These are phyloP conservation scores for Theobroma grandiflorum DNA, from an alignment of 441 rosid genomes.

Conservation along the genomic window DNA sequence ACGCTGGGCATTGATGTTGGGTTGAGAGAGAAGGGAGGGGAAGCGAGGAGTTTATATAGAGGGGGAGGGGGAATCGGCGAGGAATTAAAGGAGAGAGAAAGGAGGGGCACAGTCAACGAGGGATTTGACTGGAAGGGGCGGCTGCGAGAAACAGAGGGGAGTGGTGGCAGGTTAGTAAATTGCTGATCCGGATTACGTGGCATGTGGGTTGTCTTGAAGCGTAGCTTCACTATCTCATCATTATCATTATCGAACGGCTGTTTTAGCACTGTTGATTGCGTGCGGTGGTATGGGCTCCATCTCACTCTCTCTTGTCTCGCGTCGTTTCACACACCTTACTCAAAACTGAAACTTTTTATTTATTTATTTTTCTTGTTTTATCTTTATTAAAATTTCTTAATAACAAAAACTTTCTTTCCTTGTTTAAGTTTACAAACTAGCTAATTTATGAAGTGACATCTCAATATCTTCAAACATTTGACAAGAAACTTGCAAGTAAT, in stretches of 20 bases:
- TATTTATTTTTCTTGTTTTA: neutral
- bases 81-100: slow-evolving; percentile 2
- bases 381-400: no score
- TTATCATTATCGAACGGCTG: slow-evolving; percentile 42
- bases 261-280: slow-evolving; percentile 18
- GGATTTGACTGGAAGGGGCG: slow-evolving; percentile 49
- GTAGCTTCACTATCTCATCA: neutral
- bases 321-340: neutral
- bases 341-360: neutral
- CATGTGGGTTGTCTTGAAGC: slow-evolving; percentile 36
- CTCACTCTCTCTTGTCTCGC: slow-evolving; percentile 10
- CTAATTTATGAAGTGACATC: no score
- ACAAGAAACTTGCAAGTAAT: no score
- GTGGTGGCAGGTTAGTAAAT: slow-evolving; percentile 26
- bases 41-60: slow-evolving; percentile 15
- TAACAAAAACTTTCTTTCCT: no score
- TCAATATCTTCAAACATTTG: no score
- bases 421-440: no score
- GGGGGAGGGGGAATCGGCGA: slow-evolving; percentile 25
- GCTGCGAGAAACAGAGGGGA: slow-evolving; percentile 20
- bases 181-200: slow-evolving; percentile 40
- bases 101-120: slow-evolving; percentile 32
- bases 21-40: slow-evolving; percentile 20
- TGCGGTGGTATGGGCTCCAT: slow-evolving; percentile 15
- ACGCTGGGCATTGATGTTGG: neutral